Evolutionary conservation across 75 land plant genomes (phyloP), one percentile per base, ranked within the genome.

Genomic region (Sequoia sempervirens): DNA sequence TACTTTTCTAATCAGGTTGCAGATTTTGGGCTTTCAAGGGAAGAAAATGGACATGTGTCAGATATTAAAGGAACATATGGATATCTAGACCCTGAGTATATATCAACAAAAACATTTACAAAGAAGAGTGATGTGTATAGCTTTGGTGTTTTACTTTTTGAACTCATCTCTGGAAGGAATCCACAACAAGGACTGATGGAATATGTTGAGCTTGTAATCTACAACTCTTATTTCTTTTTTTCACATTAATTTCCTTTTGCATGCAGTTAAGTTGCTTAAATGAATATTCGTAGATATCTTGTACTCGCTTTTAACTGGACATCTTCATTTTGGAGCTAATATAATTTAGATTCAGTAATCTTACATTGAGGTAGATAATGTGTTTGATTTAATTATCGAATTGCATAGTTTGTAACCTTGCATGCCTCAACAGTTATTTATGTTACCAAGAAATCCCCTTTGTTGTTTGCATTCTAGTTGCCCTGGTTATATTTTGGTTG

Each of bases 71-170:
- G 97, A 61, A 95, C 97, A 14, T 94, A 87, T 85, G 97, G 97
- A 38, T 95, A 95, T 87, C 89, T 95, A 58, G 97, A 95, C 83
- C 97, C 97, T 32, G 93, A 95, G 81, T 95, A 94, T 79, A 72
- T 95, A 32, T 90, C 96, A 26, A 87, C 97, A 50, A 91, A 90
- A 36, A 75, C 81, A 0, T 92, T 95, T 76, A 95, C 97, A 4
- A 91, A 94, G 90, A 94, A 94, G 83, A 95, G 96, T 85, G 97
- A 95, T 88, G 93, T 95, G n/a, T 95, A 94, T 84, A 95, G 97
- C 88, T 95, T 90, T 79, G 97, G 97, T 15, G 91, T 95, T 1
- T 86, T 94, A 81, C 90, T 95, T 11, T 95, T 95, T 86, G 97
- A 95, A 79, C 89, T 95, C 75, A 89, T 94, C 76, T 86, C 96